Base-by-base conservation (phyloP, 2,329 filamentous ascomycete species). In the Ramularia endophylla region DNA sequence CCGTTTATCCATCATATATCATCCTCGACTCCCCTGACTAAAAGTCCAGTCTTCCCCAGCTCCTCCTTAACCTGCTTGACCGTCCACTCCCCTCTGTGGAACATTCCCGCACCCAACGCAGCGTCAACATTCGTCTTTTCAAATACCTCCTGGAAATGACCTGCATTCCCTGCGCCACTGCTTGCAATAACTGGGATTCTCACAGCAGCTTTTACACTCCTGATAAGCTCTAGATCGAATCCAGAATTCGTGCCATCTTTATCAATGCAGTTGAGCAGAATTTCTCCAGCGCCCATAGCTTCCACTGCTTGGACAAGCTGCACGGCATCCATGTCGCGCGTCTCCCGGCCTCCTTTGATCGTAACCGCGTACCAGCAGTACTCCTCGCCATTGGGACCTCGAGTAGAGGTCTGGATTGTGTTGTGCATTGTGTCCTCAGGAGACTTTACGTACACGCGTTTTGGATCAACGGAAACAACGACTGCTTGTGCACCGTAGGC, bases 331-430 rank as follows among this genome's bases (percentile, higher is more conserved):
- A 97, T 74, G 63, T 97, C 88, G 46, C 89, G 79, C n/a, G 85
- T 89, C 69, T 97, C 90, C 47, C 92, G 81, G 5, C 92, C 92
- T 34, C 92, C 92, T 69, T 90, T 94, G 69, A 94, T 87, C 5
- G 92, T 98, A 69, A 92, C 97, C 43, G 92, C 89, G 64, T 95
- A 98, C 90, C 90, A 98, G 70, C 87, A 95, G 65, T 80, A 84
- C 38, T 72, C 69, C 65, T 95, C 86, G 19, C 88, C 88, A 31
- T 77, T 74, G 16, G 85, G 81, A 7, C 89, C 87, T 0, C 79
- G 80, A 47, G 71, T 76, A 0, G 67, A 62, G 0, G 90, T 95
- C 58, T 74, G 70, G 58, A 95, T 70, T 11, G 83, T 86, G 64
- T 92, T 84, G 57, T 87, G 82, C 1, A 76, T 74, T 40, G 86